A percentile compares a stretch with the other conserved stretches of the same genome.
These are phyloP conservation scores for Taiozyma sp. DNA, from an alignment of 1,139 yeast species.

Conservation along the genomic window DNA sequence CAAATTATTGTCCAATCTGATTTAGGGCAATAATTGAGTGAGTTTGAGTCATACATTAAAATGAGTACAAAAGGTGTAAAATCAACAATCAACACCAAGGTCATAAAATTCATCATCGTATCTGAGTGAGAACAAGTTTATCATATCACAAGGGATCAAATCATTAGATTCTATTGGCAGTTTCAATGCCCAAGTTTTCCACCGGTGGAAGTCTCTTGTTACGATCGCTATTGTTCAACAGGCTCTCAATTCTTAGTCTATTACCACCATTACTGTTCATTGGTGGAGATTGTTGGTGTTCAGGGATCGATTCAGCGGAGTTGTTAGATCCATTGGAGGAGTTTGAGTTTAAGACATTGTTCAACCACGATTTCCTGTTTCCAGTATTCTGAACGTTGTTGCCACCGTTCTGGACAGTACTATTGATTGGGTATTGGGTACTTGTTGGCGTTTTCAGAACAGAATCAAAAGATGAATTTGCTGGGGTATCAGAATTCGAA, in stretches of 20 bases:
- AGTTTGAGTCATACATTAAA: no score
- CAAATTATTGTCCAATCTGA: no score
- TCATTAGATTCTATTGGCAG: background rate
- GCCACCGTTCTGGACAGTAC: background rate
- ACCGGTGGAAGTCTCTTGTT: constrained; percentile 15
- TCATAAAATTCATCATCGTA: background rate
- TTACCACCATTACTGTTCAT: background rate
- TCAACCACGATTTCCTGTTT: constrained; percentile 17
- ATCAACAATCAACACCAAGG: background rate
- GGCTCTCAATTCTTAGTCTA: constrained; percentile 16
- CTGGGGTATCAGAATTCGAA: constrained; percentile 8
- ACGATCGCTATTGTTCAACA: constrained; percentile 10
- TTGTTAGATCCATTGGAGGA: background rate
- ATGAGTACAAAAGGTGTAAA: background rate
- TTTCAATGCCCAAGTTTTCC: constrained; percentile 15
- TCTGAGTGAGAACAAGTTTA: background rate
- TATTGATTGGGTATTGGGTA: background rate
- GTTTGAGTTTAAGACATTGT: constrained; percentile 12
- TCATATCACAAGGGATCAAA: background rate
- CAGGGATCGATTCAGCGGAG: constrained; percentile 1
- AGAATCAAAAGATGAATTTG: constrained; percentile 5
- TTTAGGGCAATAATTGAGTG: no score
- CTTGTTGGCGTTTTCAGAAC: constrained; percentile 10
- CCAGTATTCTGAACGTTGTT: background rate
- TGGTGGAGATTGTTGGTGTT: background rate